Conservation (phyloP, 805 yeast genomes). For the Nakazawaea populi region DNA sequence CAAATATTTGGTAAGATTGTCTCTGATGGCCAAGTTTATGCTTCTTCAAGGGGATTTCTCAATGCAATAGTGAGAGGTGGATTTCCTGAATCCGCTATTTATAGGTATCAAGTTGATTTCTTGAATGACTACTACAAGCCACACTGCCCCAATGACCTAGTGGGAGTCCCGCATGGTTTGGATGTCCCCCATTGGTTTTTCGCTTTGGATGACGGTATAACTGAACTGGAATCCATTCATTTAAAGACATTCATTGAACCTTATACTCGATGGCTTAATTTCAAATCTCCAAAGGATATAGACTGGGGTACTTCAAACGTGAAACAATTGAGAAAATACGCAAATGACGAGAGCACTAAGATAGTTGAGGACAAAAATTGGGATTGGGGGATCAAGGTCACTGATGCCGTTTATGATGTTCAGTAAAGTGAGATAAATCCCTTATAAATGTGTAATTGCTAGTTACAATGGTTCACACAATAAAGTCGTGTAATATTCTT, state of each 20-base stretch:
- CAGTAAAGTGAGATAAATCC: not conserved
- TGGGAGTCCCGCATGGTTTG: slow-evolving; percentile 30
- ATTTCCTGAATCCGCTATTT: slow-evolving; percentile 22
- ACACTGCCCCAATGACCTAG: slow-evolving; percentile 15
- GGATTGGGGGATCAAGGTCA: slow-evolving; percentile 7
- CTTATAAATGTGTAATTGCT: no score
- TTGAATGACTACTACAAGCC: slow-evolving; percentile 21
- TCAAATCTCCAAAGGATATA: not conserved
- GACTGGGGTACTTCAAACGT: slow-evolving; percentile 1
- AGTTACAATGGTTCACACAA: no score
- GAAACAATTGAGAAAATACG: slow-evolving; percentile 1
- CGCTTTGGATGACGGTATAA: slow-evolving; percentile 20
- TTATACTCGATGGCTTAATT: slow-evolving; percentile 4
- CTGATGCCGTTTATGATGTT: slow-evolving; percentile 4
- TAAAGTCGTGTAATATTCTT: not conserved
- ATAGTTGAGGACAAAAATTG: slow-evolving; percentile 1
- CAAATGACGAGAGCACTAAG: not conserved
- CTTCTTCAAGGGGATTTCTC: slow-evolving; percentile 31
- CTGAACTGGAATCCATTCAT: slow-evolving; percentile 19
- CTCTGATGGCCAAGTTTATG: slow-evolving; percentile 33
- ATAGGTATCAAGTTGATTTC: slow-evolving; percentile 25
- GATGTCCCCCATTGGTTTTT: slow-evolving; percentile 32
- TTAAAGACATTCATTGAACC: slow-evolving; percentile 3
- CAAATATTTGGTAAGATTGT: slow-evolving; percentile 27
- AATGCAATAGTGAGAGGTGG: slow-evolving; percentile 22